Evolutionary conservation across 1,139 yeast species (phyloP), one percentile per base, ranked within the genome.

Genomic region (Suhomyces kunorum): DNA sequence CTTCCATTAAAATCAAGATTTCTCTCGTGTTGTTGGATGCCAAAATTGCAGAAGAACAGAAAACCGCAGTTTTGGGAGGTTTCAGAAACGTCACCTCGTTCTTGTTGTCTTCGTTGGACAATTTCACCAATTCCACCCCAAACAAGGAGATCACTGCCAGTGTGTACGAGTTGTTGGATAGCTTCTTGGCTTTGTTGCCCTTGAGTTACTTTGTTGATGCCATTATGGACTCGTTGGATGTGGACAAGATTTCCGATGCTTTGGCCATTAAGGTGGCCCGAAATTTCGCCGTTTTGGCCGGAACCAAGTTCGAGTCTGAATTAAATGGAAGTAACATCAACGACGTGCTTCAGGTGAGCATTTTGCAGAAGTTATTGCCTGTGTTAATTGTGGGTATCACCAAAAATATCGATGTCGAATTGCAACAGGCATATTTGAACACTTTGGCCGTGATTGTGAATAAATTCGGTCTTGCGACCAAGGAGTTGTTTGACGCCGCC

Each of bases 401-500:
- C 18, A 63, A 63, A 26, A 58, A 66, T 32, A 56, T 63, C 27
- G 71, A 73, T 44, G 54, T 67, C 18, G 81, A 75, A 42, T 66
- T 86, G 42, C 74, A 80, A 32, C 92, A 83, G 59, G 77, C 86
- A 6, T 79, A 83, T 36, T 68, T 89, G 54, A 90, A 87, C 54
- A 74, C 90, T 1, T 66, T 83, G 51, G 80, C 90, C 17, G 63
- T 75, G 7, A 63, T 87, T 32, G 74, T 86, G 39, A 69, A 74
- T 49, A 83, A 81, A 56, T 84, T 86, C 57, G 86, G 86, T 38
- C 43, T 51, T 16, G 61, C 68, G 15, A 47, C 58, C n/a, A 52
- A 53, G 22, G 66, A 63, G 25, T 53, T 62, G 34, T 50, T 55
- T 24, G 47, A 53, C 30, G 51, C 63, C 8, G 54, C 80, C 30